Conservation (phyloP, 192 early-diverging fungal species). For the Coemansia sp. region DNA sequence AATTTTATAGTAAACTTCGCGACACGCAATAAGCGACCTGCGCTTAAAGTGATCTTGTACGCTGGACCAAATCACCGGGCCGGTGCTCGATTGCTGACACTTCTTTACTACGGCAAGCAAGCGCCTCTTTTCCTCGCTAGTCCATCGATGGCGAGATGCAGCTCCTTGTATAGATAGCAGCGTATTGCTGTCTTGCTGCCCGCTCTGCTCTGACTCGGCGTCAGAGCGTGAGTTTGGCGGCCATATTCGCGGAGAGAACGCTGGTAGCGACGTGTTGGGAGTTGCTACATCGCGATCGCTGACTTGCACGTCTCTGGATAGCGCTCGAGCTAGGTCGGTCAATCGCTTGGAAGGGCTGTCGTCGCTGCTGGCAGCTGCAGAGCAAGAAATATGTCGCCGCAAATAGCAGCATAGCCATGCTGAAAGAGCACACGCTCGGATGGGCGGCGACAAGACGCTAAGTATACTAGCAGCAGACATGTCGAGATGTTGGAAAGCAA, state of each 20-base stretch:
- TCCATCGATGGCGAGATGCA: slow-evolving; percentile 3
- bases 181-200: background rate
- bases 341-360: background rate
- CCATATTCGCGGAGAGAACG: slow-evolving; percentile 1
- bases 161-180: background rate
- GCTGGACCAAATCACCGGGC: slow-evolving; percentile 3
- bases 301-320: background rate
- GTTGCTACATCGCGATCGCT: background rate
- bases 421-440: too few relatives aligned
- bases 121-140: slow-evolving; percentile 2
- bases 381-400: background rate
- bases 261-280: background rate
- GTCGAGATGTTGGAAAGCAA: background rate
- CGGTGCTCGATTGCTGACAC: slow-evolving; percentile 2
- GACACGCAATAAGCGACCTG: background rate
- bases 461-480: background rate
- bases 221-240: background rate
- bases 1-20: background rate
- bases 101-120: background rate
- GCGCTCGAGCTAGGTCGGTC: background rate
- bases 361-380: background rate
- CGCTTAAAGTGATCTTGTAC: slow-evolving; percentile 1
- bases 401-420: background rate
- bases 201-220: background rate
- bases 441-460: too few relatives aligned